Evolutionary conservation across 164 flowering plant species (phyloP), one percentile per base, ranked within the genome.

Genomic region (Piper betle): DNA sequence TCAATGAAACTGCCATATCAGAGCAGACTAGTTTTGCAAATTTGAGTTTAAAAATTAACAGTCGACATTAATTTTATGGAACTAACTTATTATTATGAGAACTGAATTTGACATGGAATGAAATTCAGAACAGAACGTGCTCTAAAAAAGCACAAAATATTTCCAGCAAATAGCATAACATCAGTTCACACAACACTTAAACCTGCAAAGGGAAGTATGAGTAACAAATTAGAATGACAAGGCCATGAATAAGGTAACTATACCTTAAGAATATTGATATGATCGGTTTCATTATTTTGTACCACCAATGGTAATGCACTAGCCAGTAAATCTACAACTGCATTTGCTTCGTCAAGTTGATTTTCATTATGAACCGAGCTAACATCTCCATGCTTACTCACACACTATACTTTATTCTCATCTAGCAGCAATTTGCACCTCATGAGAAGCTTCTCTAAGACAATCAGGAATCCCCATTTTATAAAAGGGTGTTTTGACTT

Each of bases 201-300:
- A n/a, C n/a, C 15, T 12, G 50, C 11, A 46, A 43, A 46, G 11
- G 15, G 15, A 4, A 46, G 50, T 46, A 8, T 10, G 50, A 11
- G 50, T 1, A 3, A 46, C 11, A 10, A 2, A 3, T 46, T 0
- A 46, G 12, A 6, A 8, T 10, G 3, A 46, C 50, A 46, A 3
- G 15, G 6, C 15, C 50, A 46, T 46, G 0, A 46, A 12, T 10
- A 25, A 55, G 8, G 4, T 25, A 19, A 15, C 12, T 15, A 53
- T 86, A 93, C 99, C 97, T 94, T 94, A 62, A 94, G 72, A 62
- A 91, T 86, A 71, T 86, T 94, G 73, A 94, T 77, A 52, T 82
- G 88, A 65, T 94, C 95, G 19, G 96, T 94, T 80, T 90, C 99
- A 73, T 83, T 86, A 72, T 78, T 86, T 70, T 88, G 90, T 61